These are phyloP conservation scores for Parathielavia hyrcaniae DNA, from an alignment of 495 filamentous ascomycete genomes.

Conservation along the genomic window DNA sequence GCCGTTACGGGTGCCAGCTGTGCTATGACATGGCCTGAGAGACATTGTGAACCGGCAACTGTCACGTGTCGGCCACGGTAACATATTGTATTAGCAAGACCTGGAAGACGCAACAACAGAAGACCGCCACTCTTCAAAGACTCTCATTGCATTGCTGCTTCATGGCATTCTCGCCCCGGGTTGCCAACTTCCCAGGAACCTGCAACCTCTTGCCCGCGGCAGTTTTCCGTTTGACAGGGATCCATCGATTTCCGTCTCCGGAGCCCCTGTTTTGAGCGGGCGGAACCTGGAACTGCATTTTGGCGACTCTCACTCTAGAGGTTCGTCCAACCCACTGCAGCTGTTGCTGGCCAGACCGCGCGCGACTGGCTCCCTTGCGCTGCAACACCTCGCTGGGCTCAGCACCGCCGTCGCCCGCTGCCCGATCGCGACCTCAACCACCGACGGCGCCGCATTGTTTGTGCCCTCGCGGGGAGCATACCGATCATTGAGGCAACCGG, in stretches of 20 bases:
- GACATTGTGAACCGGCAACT: too few species aligned
- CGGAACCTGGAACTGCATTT: conserved; percentile 7
- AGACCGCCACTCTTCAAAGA: neutral
- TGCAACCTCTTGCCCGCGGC: conserved; percentile 7
- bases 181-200: conserved; percentile 1
- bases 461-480: neutral
- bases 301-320: conserved; percentile 7
- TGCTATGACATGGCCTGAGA: too few species aligned
- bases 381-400: neutral
- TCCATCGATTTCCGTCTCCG: neutral
- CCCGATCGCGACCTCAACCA: conserved; percentile 16
- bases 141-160: neutral
- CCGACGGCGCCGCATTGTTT: neutral
- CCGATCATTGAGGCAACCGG: neutral
- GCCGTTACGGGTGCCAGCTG: too few species aligned
- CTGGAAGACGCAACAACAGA: too few species aligned
- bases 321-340: neutral
- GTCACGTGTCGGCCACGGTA: too few species aligned
- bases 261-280: conserved; percentile 8
- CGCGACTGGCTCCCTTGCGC: conserved; percentile 11
- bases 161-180: neutral
- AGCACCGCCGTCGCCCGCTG: conserved; percentile 9
- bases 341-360: conserved; percentile 10
- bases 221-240: conserved; percentile 16
- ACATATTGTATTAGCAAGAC: too few species aligned